Base-by-base conservation (phyloP, 2,329 filamentous ascomycete genomes). In the Ophiostoma perfectum region DNA sequence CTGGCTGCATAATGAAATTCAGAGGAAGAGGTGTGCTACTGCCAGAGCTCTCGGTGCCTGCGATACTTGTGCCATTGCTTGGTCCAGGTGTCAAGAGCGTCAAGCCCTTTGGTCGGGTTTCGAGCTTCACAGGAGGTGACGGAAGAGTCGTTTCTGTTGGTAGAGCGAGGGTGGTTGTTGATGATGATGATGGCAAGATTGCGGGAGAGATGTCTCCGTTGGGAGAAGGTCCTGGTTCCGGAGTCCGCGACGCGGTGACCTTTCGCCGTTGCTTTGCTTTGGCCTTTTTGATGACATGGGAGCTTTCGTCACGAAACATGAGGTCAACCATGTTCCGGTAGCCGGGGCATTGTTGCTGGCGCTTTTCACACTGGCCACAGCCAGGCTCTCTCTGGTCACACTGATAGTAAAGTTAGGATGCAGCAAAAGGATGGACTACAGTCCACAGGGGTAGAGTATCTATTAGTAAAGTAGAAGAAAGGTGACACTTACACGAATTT, bases 291-390 rank as follows among this genome's bases (percentile, higher is more conserved):
- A 83, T 83, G 68, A 86, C 83, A 73, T 84, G 82, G 44, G 79
- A 80, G 71, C 82, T 86, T 74, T 86, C 82, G 72, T 86, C 82
- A 58, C 84, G 81, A 72, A 86, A 86, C 78, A 86, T 84, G 70
- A 86, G 78, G 71, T 86, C 84, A 55, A 84, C 80, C 65, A 82
- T 77, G 70, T 84, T 83, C 60, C 84, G 78, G 72, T 86, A 86
- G 68, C 84, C 84, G 44, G 84, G 83, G 69, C 84, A 86, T 75
- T 75, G 70, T 66, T 82, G 78, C 69, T 82, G 78, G 58, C 82
- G 80, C 73, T 84, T 84, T 65, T 80, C 78, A 73, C 84, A 86
- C 74, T 86, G 84, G 64, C 82, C 82, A 69, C 84, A 86, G 64
- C 80, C 78, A 9, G 81, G 81, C 63, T 80, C 79, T 68, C 76